Evolutionary conservation across 2,329 filamentous ascomycete genomes (phyloP).

Genomic region (Xylariaceae sp.): DNA sequence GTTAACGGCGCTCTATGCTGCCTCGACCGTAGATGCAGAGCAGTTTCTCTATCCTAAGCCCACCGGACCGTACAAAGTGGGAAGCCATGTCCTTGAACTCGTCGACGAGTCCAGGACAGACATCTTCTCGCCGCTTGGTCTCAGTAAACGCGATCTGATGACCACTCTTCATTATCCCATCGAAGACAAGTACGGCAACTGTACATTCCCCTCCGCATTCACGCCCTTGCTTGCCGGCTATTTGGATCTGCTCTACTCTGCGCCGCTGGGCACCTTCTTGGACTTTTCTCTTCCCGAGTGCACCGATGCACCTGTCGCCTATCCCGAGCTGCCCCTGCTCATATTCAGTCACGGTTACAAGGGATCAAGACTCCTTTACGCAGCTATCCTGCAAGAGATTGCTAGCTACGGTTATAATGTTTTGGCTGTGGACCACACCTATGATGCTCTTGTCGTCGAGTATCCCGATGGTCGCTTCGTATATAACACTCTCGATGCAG

Average conservation of each 20-base stretch:
- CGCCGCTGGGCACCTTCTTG: not conserved
- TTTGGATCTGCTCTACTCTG: not conserved
- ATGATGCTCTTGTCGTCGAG: constrained; percentile 5
- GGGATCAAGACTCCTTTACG: constrained; percentile 5
- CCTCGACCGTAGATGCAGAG: no score
- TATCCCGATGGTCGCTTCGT: constrained; percentile 9
- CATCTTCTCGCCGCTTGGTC: not conserved
- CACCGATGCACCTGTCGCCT: constrained; percentile 1
- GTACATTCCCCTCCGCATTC: not conserved
- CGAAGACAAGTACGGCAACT: not conserved
- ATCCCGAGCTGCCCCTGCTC: constrained; percentile 6
- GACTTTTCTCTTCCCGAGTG: not conserved
- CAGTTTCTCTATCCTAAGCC: not conserved
- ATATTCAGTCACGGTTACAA: constrained; percentile 10
- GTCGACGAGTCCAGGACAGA: constrained; percentile 4
- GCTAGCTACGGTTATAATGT: constrained; percentile 11
- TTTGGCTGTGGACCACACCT: constrained; percentile 7
- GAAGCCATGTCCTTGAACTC: constrained; percentile 4
- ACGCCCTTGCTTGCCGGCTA: not conserved
- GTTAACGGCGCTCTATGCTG: no score
- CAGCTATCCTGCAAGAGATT: constrained; percentile 3
- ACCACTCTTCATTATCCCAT: constrained; percentile 7
- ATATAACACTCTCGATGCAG: constrained; percentile 1
- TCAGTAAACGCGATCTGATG: not conserved
- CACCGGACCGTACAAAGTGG: constrained; percentile 6